These are phyloP conservation scores for Bacterosira constricta DNA, from an alignment of 108 stramenopile genomes.

Conservation along the genomic window DNA sequence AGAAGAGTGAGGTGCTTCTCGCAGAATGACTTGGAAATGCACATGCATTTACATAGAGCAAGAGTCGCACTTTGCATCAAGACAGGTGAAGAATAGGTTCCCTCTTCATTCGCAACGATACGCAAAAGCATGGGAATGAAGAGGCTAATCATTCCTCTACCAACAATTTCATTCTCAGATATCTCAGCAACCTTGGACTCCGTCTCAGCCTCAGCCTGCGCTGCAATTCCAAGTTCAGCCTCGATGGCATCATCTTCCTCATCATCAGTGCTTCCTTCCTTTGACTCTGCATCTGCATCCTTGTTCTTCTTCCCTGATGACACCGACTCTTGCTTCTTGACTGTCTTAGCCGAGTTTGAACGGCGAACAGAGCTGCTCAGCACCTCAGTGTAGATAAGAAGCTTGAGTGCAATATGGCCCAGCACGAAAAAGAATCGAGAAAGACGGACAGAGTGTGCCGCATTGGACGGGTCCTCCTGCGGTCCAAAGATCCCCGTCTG, in stretches of 20 bases:
- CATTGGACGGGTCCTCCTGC: slow-evolving; percentile 9
- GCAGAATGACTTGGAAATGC: slow-evolving; percentile 89
- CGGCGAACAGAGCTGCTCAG: slow-evolving; percentile 79
- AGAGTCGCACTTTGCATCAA: slow-evolving; percentile 86
- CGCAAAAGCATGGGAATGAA: slow-evolving; percentile 86
- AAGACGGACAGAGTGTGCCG: slow-evolving; percentile 71
- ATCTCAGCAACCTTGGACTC: slow-evolving; percentile 84
- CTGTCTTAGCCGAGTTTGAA: slow-evolving; percentile 71
- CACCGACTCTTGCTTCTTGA: slow-evolving; percentile 84
- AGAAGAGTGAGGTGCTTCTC: slow-evolving; percentile 91
- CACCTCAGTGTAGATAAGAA: slow-evolving; percentile 92
- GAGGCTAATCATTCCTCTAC: slow-evolving; percentile 79
- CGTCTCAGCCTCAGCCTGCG: slow-evolving; percentile 84
- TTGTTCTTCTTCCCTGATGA: slow-evolving; percentile 47
- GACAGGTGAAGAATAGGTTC: slow-evolving; percentile 63
- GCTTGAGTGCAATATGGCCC: slow-evolving; percentile 93
- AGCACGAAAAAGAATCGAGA: slow-evolving; percentile 95
- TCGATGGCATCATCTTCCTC: slow-evolving; percentile 80
- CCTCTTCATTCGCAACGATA: slow-evolving; percentile 86
- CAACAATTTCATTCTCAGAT: slow-evolving; percentile 91
- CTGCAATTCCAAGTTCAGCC: slow-evolving; percentile 85
- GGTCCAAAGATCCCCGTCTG: slow-evolving; percentile 41
- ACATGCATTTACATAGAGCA: slow-evolving; percentile 93
- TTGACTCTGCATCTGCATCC: slow-evolving; percentile 23
- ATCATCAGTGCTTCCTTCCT: slow-evolving; percentile 14